Evolutionary conservation across 768 basidiomycete species (phyloP), one percentile per base, ranked within the genome.

Genomic region (Dacryopinax primogenitus): DNA sequence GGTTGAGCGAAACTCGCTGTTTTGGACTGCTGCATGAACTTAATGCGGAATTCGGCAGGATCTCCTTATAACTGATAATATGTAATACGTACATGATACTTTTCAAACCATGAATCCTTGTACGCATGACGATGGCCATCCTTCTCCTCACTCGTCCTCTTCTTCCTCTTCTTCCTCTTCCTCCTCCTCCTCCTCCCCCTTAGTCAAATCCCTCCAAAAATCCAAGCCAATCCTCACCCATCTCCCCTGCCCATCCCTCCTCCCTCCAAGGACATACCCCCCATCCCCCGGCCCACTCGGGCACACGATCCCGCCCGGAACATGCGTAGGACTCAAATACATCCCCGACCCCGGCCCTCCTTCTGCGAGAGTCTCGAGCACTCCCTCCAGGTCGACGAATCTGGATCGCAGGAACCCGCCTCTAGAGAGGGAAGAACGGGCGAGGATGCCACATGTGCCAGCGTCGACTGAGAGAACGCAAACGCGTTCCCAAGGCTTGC

Each of bases 201-300:
- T 58, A 23, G 32, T 58, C 51, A 23, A 58, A 58, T 58, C 51
- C 26, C 3, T 32, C 51, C 51, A 58, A 58, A 58, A 58, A 30
- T 58, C 51, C 15, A 23, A 58, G 26, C 26, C 32, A 3, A 58
- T 30, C 51, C 51, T 3, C 3, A 58, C 51, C 13, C 26, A 23
- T 30, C 51, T 28, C 18, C 51, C 51, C 51, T 32, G 4, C 51
- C 13, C 51, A 58, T 58, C 51, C 51, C 26, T 13, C 18, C 32
- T 58, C 51, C 51, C 51, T 13, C 26, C 26, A 23, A 58, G 26
- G 21, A 28, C 51, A 30, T 58, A 58, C 51, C 4, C 51, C 13
- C 51, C 51, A 30, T 58, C 51, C 51, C 51, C 51, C 26, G 51
- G 51, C 51, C 51, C 51, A 6, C 26, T 4, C 9, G 51, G 51